A percentile compares a stretch with the other conserved stretches of the same genome.
phyloP scores from a whole-genome alignment of 2,329 filamentous ascomycete species.

The Cytospora mali region DNA sequence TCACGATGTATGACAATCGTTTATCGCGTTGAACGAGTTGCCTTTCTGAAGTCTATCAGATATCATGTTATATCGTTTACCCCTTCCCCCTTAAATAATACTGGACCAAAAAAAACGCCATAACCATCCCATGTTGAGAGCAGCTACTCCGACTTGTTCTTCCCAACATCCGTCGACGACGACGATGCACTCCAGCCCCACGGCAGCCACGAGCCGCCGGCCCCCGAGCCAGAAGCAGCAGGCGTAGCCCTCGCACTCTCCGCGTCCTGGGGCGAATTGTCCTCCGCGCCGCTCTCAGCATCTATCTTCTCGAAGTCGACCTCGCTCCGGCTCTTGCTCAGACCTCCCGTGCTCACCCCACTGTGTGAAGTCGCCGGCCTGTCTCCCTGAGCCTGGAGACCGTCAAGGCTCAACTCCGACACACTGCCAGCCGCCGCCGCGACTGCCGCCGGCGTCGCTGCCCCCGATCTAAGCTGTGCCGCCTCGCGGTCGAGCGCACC shows the following conservation, averaged over 20 bases:
- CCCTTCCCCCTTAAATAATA: background rate
- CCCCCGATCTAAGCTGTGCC: slow-evolving; percentile 53
- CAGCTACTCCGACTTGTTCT: slow-evolving; percentile 33
- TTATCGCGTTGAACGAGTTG: background rate
- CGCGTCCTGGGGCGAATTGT: slow-evolving; percentile 42
- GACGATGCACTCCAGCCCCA: slow-evolving; percentile 47
- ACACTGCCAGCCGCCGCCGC: background rate
- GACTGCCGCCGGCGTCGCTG: slow-evolving; percentile 11
- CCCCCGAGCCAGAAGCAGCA: slow-evolving; percentile 31
- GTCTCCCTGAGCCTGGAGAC: slow-evolving; percentile 35
- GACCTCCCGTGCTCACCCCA: slow-evolving; percentile 53
- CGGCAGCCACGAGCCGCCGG: slow-evolving; percentile 46
- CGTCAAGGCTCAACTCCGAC: slow-evolving; percentile 12
- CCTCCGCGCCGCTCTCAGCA: slow-evolving; percentile 67
- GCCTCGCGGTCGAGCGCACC: slow-evolving; percentile 81
- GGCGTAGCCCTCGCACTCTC: slow-evolving; percentile 33
- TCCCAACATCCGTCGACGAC: slow-evolving; percentile 32
- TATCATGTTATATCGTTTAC: slow-evolving; percentile 10
- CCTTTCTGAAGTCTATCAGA: slow-evolving; percentile 12
- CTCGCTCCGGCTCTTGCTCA: slow-evolving; percentile 84
- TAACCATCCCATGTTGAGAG: background rate
- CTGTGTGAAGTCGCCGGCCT: slow-evolving; percentile 48
- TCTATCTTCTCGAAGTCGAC: slow-evolving; percentile 89
- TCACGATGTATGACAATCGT: background rate
- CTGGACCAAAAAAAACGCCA: background rate